phyloP scores from a whole-genome alignment of 2,329 filamentous ascomycete species.

The Penicillium sumatraense region DNA sequence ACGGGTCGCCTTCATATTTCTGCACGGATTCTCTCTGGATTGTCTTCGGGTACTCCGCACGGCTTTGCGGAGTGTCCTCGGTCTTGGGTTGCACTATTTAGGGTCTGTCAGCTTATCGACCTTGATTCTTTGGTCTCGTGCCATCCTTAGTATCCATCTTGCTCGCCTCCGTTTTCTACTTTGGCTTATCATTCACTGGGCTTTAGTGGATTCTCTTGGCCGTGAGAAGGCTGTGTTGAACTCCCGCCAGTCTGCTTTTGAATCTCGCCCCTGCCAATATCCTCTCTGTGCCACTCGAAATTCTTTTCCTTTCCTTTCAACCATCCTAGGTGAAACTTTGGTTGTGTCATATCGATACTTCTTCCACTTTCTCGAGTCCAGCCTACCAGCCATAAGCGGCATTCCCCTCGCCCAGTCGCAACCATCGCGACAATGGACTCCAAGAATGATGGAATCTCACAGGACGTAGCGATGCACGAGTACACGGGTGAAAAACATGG shows the following conservation, averaged over 20 bases:
- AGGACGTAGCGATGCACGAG: slow-evolving; percentile 23
- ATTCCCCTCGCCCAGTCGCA: not conserved
- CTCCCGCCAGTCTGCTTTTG: not conserved
- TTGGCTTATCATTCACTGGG: not conserved
- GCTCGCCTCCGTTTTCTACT: not conserved
- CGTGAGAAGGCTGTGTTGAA: not conserved
- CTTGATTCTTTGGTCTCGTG: not conserved
- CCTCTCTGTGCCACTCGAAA: not conserved
- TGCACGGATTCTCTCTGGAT: too few species aligned
- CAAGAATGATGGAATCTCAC: slow-evolving; percentile 27
- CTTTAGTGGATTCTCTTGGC: not conserved
- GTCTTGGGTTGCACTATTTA: slow-evolving; percentile 3
- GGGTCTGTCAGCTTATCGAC: not conserved
- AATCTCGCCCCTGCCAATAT: not conserved
- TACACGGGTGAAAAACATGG: slow-evolving; percentile 19
- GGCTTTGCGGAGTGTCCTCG: not conserved
- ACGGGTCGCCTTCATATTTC: not conserved
- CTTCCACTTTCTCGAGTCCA: too few species aligned
- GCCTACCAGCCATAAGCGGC: too few species aligned
- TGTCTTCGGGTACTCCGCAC: too few species aligned
- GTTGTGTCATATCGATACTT: too few species aligned
- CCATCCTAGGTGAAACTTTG: too few species aligned
- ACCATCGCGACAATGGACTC: slow-evolving; percentile 6
- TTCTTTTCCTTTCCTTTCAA: not conserved
- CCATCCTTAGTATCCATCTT: not conserved